phyloP scores from a whole-genome alignment of 305 asterid species.

The Stenogyne calaminthoides region DNA sequence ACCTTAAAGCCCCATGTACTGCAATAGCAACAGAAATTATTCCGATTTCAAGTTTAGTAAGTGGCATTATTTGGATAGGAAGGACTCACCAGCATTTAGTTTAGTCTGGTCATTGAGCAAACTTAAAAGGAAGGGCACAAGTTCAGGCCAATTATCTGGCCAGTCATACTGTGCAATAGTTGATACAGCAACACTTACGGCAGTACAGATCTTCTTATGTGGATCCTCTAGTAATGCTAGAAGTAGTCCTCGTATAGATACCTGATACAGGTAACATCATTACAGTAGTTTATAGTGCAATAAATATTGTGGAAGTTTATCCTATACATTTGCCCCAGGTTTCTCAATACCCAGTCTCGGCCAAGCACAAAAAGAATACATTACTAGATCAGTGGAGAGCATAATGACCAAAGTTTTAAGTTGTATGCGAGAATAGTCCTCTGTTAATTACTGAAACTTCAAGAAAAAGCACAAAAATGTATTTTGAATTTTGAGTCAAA shows the following conservation, averaged over 20 bases:
- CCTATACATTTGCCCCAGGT: constrained; percentile 20
- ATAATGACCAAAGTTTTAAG: background rate
- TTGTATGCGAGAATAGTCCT: constrained; percentile 1
- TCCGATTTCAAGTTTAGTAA: constrained; percentile 18
- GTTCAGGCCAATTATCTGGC: constrained; percentile 98
- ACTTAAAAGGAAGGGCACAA: constrained; percentile 68
- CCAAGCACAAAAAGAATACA: background rate
- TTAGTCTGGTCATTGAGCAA: constrained; percentile 66
- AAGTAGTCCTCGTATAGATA: constrained; percentile 65
- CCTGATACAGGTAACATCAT: constrained; percentile 49
- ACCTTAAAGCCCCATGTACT: constrained; percentile 95
- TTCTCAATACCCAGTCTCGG: constrained; percentile 13
- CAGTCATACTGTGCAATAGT: constrained; percentile 83
- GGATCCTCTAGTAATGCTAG: constrained; percentile 76
- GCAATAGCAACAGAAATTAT: constrained; percentile 36
- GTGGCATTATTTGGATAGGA: constrained; percentile 17
- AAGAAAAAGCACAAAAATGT: constrained; percentile 12
- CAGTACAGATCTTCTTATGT: constrained; percentile 79
- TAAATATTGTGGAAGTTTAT: background rate
- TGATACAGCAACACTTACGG: constrained; percentile 87
- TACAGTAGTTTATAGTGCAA: constrained; percentile 20
- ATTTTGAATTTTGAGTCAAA: background rate
- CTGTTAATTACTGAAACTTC: constrained; percentile 3
- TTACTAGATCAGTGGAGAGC: constrained; percentile 1
- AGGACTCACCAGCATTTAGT: constrained; percentile 70